Conservation (phyloP, 805 yeast genomes). For the Ogataea ganodermae region DNA sequence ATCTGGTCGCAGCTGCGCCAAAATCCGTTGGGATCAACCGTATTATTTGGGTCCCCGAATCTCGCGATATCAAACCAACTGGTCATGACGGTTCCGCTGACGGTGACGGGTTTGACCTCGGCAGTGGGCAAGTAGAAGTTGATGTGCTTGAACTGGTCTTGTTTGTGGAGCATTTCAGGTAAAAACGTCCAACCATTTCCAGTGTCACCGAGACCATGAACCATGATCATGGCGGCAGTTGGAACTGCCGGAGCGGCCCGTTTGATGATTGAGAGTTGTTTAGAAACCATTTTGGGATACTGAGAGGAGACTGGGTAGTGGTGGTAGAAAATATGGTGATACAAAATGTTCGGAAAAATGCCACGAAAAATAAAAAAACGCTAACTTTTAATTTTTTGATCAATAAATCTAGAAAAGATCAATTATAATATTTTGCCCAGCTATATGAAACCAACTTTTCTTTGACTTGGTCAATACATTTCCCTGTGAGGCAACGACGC, state of each 20-base stretch:
- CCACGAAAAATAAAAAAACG: background rate
- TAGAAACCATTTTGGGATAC: background rate
- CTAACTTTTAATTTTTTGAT: too few relatives aligned
- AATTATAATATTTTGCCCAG: too few relatives aligned
- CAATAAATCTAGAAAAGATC: too few relatives aligned
- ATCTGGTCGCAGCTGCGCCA: slow-evolving; percentile 49
- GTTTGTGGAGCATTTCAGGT: slow-evolving; percentile 58
- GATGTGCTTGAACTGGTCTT: slow-evolving; percentile 49
- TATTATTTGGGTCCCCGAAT: slow-evolving; percentile 49
- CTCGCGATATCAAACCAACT: slow-evolving; percentile 83
- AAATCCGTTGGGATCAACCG: slow-evolving; percentile 57
- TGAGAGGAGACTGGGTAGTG: too few relatives aligned
- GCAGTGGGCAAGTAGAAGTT: slow-evolving; percentile 92
- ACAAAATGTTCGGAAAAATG: background rate
- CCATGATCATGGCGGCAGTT: slow-evolving; percentile 67
- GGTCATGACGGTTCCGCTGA: slow-evolving; percentile 71
- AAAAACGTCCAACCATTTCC: slow-evolving; percentile 90
- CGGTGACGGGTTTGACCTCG: slow-evolving; percentile 68
- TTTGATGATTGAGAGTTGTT: slow-evolving; percentile 34
- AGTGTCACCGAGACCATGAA: slow-evolving; percentile 92
- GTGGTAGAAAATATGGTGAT: too few relatives aligned
- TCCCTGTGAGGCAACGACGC: too few relatives aligned
- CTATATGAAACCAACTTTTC: too few relatives aligned
- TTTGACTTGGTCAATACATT: too few relatives aligned
- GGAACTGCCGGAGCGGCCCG: slow-evolving; percentile 45